phyloP scores from a whole-genome alignment of 139 green algal genomes.

The Yamagishiella unicocca region DNA sequence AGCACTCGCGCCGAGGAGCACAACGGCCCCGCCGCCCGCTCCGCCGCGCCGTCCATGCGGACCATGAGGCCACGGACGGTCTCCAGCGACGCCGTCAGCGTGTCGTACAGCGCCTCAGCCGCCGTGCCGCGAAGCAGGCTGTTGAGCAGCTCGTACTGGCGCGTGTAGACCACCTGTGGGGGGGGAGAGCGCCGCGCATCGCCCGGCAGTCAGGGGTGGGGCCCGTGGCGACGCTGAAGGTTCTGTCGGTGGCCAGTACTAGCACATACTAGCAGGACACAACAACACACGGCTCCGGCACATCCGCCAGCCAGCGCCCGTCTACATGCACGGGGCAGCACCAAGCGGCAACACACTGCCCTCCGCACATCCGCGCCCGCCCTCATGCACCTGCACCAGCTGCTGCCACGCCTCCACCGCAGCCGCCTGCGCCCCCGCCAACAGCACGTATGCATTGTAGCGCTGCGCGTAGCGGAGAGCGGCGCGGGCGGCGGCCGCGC shows the following conservation, averaged over 20 bases:
- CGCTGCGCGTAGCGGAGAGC: constrained; percentile 68
- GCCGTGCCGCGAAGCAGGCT: constrained; percentile 31
- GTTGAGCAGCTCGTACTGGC: constrained; percentile 60
- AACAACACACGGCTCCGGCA: no score
- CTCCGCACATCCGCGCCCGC: background rate
- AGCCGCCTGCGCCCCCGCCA: constrained; percentile 63
- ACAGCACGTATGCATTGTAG: constrained; percentile 71
- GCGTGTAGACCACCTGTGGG: constrained; percentile 63
- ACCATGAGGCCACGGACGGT: constrained; percentile 57
- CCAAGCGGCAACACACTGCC: no score
- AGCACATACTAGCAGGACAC: no score
- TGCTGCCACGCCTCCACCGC: constrained; percentile 70
- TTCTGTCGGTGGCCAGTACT: no score
- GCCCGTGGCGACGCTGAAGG: no score
- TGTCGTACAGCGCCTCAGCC: constrained; percentile 59
- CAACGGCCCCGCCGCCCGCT: constrained; percentile 39
- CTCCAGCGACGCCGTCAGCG: constrained; percentile 28
- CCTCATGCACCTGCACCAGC: constrained; percentile 45
- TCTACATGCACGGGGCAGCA: no score
- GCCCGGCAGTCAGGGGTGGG: no score
- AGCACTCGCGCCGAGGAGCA: constrained; percentile 59
- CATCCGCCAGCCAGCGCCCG: no score
- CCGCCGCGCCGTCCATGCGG: background rate
- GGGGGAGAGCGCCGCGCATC: no score
- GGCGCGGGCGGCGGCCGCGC: constrained; percentile 59